A percentile compares a stretch with the other conserved stretches of the same genome.
These are phyloP conservation scores for Hypocrella siamensis DNA, from an alignment of 2,329 filamentous ascomycete genomes.

Conservation along the genomic window DNA sequence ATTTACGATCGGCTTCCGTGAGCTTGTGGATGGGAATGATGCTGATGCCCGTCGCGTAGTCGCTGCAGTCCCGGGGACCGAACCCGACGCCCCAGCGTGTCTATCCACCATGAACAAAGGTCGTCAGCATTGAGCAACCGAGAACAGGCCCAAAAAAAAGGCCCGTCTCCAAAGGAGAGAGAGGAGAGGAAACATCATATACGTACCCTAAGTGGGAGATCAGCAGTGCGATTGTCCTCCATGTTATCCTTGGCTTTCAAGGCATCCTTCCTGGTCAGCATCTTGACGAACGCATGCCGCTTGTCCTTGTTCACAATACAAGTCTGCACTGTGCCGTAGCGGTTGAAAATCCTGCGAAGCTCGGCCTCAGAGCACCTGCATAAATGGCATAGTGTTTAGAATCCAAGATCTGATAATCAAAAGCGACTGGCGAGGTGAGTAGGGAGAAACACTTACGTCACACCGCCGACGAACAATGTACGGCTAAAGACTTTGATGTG, in stretches of 20 bases:
- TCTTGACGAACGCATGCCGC: constrained; percentile 96
- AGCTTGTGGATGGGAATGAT: constrained; percentile 84
- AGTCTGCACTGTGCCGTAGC: constrained; percentile 80
- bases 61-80: constrained; percentile 89
- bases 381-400: constrained; percentile 1
- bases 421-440: too few relatives aligned
- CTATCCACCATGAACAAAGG: constrained; percentile 23
- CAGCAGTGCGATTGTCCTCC: constrained; percentile 60
- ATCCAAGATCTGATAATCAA: too few relatives aligned
- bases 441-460: constrained; percentile 48
- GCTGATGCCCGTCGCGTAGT: constrained; percentile 84
- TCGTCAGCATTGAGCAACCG: constrained; percentile 4
- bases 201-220: constrained; percentile 58
- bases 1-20: constrained; percentile 92
- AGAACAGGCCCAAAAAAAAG: too few relatives aligned
- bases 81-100: constrained; percentile 97
- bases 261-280: constrained; percentile 80
- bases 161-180: too few relatives aligned
- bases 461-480: constrained; percentile 91
- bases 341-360: constrained; percentile 63
- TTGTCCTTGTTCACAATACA: constrained; percentile 98
- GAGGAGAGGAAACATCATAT: background rate
- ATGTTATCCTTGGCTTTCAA: constrained; percentile 73
- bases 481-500: constrained; percentile 87
- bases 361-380: constrained; percentile 61